Evolutionary conservation across 2,329 filamentous ascomycete species (phyloP), one percentile per base, ranked within the genome.

Genomic region (Pseudogymnoascus destructans): DNA sequence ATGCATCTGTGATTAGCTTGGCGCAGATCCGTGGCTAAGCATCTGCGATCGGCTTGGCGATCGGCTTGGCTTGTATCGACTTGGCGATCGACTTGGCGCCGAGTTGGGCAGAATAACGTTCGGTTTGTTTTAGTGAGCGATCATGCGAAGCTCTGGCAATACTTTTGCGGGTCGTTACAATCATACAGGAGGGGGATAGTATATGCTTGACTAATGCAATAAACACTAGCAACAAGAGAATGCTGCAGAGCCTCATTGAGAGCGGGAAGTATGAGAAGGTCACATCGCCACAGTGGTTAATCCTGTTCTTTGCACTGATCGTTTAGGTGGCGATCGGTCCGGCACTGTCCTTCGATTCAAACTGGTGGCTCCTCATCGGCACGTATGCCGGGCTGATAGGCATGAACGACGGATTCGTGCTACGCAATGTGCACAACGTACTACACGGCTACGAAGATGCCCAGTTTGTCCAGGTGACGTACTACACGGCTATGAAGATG

Each of bases 281-380:
- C 38, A n/a, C n/a, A n/a, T n/a, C n/a, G n/a, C n/a, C n/a, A n/a
- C n/a, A n/a, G n/a, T n/a, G n/a, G n/a, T n/a, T n/a, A 3, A 64
- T 75, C 42, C 70, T 74, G 5, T 38, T 70, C 5, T 38, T 66
- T 6, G 72, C 73, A n/a, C 63, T 72, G 15, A 60, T 68, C 10
- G 63, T 66, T 2, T 75, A 73, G 73, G 57, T 71, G 2, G 65
- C 66, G 5, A 66, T 73, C 6, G 73, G 73, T 2, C 69, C 70
- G 3, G 59, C 66, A 2, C 66, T 75, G 61, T 55, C 66, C 1
- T 75, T 73, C 61, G 68, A 70, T 60, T 61, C 66, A 58, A 75
- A 73, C 64, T 76, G 74, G 74, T 75, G 72, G 70, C 70, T 75
- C 0, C 66, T 75, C 11, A 75, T 75, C 49, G 74, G 74, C 17